Conservation (phyloP, 352 stramenopile genomes). For the Thalassiosira oceanica region DNA sequence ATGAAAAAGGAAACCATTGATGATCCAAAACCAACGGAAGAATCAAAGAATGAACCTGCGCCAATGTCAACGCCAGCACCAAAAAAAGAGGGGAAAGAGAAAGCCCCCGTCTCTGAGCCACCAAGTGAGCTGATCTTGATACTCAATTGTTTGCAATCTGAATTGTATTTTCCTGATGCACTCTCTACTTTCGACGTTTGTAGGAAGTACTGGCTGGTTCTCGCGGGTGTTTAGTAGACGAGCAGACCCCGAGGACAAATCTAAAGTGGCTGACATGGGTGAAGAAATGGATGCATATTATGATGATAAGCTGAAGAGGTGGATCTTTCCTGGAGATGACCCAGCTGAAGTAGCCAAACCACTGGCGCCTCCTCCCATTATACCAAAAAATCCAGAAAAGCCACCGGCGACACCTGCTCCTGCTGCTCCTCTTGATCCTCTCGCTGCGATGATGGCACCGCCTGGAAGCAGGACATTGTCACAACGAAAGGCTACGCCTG, state of each 20-base stretch:
- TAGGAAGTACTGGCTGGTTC: constrained; percentile 41
- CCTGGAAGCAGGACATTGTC: constrained; percentile 31
- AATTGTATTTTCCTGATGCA: not conserved
- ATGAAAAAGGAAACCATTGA: too few relatives aligned
- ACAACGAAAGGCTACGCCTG: constrained; percentile 22
- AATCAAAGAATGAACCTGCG: too few relatives aligned
- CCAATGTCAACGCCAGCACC: too few relatives aligned
- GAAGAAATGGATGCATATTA: constrained; percentile 79
- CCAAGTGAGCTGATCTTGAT: constrained; percentile 34
- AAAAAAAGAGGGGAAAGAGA: constrained; percentile 31
- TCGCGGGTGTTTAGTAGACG: constrained; percentile 35
- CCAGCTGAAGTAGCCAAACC: constrained; percentile 70
- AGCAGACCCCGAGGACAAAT: constrained; percentile 50
- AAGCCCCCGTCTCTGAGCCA: constrained; percentile 48
- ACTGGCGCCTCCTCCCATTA: constrained; percentile 70
- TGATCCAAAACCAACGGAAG: too few relatives aligned
- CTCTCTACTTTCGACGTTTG: constrained; percentile 6
- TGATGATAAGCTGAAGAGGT: constrained; percentile 71
- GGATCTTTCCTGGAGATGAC: constrained; percentile 80
- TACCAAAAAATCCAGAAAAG: constrained; percentile 13
- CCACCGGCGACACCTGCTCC: constrained; percentile 4
- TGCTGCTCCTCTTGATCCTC: constrained; percentile 54
- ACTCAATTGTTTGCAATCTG: too few relatives aligned
- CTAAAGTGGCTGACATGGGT: constrained; percentile 61
- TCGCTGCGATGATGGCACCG: constrained; percentile 81